Conservation (phyloP, 768 basidiomycete species). For the Agaricus bisporus region DNA sequence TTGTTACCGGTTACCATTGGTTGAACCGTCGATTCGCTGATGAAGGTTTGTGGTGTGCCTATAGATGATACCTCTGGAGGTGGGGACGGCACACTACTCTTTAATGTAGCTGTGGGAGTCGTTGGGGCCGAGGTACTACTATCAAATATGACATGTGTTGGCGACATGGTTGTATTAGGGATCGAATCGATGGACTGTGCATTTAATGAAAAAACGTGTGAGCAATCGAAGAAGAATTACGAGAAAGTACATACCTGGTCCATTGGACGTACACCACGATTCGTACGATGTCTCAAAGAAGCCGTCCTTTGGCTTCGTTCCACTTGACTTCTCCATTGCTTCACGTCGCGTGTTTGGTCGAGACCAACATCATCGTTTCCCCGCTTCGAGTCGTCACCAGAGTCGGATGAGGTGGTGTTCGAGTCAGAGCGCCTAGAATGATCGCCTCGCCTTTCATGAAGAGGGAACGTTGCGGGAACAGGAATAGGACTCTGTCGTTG, state of each 20-base stretch:
- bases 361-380: constrained; percentile 17
- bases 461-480: constrained; percentile 16
- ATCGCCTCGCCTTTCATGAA: constrained; percentile 14
- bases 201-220: neutral
- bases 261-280: constrained; percentile 23
- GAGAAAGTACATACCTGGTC: constrained; percentile 38
- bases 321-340: constrained; percentile 46
- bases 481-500: constrained; percentile 18
- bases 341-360: constrained; percentile 49
- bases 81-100: constrained; percentile 20
- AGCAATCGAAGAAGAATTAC: neutral
- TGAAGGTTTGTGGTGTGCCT: constrained; percentile 11
- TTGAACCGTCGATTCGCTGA: constrained; percentile 3
- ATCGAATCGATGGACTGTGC: constrained; percentile 38
- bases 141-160: constrained; percentile 43
- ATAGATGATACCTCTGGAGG: constrained; percentile 16
- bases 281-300: constrained; percentile 26
- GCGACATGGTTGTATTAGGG: constrained; percentile 40
- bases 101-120: constrained; percentile 19
- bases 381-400: constrained; percentile 15
- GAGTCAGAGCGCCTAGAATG: constrained; percentile 14
- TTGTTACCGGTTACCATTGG: neutral
- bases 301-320: constrained; percentile 22
- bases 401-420: constrained; percentile 14
- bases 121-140: constrained; percentile 17